Conservation (phyloP, 768 basidiomycete species). For the Lanmaoa pseudosensibilis region DNA sequence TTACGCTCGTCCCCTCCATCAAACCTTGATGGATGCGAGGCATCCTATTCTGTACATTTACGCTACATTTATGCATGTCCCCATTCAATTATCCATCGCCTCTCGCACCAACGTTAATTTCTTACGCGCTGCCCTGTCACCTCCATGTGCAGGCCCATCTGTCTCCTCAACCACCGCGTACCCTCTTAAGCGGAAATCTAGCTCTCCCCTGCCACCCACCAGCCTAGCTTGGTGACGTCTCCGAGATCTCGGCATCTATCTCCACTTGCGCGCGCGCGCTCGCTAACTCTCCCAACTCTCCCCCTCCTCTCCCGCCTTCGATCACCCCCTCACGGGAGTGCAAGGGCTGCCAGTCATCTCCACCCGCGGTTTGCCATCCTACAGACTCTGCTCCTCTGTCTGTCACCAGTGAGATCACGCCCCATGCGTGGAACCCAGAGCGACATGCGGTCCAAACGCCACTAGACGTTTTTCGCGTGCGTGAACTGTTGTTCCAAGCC, state of each 20-base stretch:
- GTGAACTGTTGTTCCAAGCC: conserved; percentile 15
- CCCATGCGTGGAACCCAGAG: conserved; percentile 6
- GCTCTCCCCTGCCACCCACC: background rate
- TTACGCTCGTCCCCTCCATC: conserved; percentile 15
- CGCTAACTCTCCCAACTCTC: background rate
- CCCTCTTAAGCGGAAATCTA: conserved; percentile 1
- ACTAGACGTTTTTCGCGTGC: conserved; percentile 33
- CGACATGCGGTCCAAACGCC: conserved; percentile 27
- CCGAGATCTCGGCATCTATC: conserved; percentile 8
- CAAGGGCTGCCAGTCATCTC: background rate
- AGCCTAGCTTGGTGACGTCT: background rate
- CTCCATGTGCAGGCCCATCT: too few relatives aligned
- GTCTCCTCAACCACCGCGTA: too few relatives aligned
- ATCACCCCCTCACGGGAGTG: background rate
- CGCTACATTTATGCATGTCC: conserved; percentile 3
- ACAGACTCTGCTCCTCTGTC: background rate
- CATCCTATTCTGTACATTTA: conserved; percentile 2
- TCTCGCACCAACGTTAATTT: conserved; percentile 21
- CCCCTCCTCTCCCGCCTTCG: background rate
- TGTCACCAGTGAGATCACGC: conserved; percentile 3
- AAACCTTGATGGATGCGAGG: conserved; percentile 28
- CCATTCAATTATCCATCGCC: conserved; percentile 7
- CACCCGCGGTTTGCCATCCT: background rate
- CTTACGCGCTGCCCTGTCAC: background rate
- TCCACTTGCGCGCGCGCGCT: background rate